Percentiles rank a stretch among this genome's conserved stretches.
Evolutionary conservation across 2,329 filamentous ascomycete genomes (phyloP).

Genomic region (Trichoderma endophyticum): DNA sequence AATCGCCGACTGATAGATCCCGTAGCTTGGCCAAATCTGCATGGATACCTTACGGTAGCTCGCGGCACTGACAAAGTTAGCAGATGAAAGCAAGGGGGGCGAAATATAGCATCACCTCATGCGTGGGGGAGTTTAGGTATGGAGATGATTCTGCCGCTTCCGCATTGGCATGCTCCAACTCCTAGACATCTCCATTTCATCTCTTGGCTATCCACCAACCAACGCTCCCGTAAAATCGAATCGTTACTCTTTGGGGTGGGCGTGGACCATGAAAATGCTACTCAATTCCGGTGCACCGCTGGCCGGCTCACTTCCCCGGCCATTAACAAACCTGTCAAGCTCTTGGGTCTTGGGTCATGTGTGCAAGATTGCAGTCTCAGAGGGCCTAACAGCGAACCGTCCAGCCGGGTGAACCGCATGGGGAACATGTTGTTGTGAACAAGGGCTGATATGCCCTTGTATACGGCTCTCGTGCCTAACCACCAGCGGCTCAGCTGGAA

Average conservation of each 20-base stretch:
- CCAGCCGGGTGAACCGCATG: conserved; percentile 26
- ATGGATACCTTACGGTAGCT: conserved; percentile 19
- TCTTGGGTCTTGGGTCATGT: conserved; percentile 25
- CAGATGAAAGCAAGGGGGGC: conserved; percentile 8
- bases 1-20: conserved; percentile 18
- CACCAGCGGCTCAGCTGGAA: background rate
- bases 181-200: background rate
- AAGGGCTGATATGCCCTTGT: conserved; percentile 7
- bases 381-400: conserved; percentile 27
- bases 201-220: conserved; percentile 9
- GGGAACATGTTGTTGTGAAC: conserved; percentile 8
- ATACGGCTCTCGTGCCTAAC: conserved; percentile 15
- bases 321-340: conserved; percentile 16
- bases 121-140: conserved; percentile 13
- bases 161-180: conserved; percentile 6
- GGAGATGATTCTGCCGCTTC: conserved; percentile 10
- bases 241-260: background rate
- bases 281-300: conserved; percentile 13
- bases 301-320: conserved; percentile 23
- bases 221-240: background rate
- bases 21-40: conserved; percentile 17
- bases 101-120: conserved; percentile 9
- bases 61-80: conserved; percentile 17
- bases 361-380: conserved; percentile 21
- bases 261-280: conserved; percentile 7